Evolutionary conservation across 257 asterid species (phyloP).

Genomic region (Echium plantagineum): DNA sequence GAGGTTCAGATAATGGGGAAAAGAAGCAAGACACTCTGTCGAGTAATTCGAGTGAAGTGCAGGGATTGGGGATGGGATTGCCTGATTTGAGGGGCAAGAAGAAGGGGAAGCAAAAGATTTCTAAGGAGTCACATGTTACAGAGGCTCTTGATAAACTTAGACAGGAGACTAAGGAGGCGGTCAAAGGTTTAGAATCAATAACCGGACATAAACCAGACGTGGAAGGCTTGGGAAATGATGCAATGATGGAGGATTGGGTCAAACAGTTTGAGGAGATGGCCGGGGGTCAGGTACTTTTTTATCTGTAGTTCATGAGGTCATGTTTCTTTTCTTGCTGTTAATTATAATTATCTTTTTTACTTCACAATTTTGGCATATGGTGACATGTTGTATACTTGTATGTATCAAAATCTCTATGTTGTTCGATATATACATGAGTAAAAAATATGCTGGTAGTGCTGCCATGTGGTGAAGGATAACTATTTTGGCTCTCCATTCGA

Average conservation of each 20-base stretch:
- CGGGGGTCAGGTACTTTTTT: constrained; percentile 61
- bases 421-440: background rate
- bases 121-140: constrained; percentile 59
- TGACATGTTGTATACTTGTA: too few species aligned
- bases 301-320: background rate
- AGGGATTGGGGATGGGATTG: constrained; percentile 87
- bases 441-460: background rate
- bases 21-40: constrained; percentile 36
- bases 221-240: constrained; percentile 53
- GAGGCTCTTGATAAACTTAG: constrained; percentile 96
- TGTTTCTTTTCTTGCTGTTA: background rate
- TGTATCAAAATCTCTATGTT: background rate
- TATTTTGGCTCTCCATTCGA: background rate
- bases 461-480: background rate
- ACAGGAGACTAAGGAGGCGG: constrained; percentile 91
- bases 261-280: constrained; percentile 99
- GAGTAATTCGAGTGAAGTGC: constrained; percentile 35
- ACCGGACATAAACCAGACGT: constrained; percentile 37
- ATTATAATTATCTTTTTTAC: background rate
- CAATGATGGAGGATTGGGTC: constrained; percentile 90
- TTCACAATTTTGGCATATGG: background rate
- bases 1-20: constrained; percentile 37
- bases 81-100: constrained; percentile 86
- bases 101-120: constrained; percentile 71
- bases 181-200: constrained; percentile 74